Conservation (phyloP, 164 flowering plant species). For the Platanus orientalis region DNA sequence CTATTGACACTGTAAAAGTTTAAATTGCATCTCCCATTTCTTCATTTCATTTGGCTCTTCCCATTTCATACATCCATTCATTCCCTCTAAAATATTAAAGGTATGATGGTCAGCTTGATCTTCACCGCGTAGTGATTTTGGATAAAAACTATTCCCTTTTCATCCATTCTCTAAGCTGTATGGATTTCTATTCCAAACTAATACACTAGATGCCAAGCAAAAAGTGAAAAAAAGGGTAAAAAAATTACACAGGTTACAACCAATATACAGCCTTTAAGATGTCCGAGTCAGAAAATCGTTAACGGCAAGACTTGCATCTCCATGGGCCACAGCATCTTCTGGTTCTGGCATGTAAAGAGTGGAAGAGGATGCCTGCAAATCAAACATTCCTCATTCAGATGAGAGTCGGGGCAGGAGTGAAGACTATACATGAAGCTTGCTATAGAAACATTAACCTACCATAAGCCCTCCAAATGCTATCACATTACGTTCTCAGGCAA, state of each 20-base stretch:
- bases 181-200: conserved; percentile 1
- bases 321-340: conserved; percentile 96
- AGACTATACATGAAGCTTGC: no score
- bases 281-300: conserved; percentile 85
- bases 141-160: neutral
- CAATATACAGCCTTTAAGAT: conserved; percentile 15
- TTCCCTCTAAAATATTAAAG: neutral
- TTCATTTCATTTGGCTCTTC: neutral
- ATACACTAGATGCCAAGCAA: conserved; percentile 20
- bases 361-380: conserved; percentile 60
- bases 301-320: conserved; percentile 91
- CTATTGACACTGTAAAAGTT: neutral
- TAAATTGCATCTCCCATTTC: neutral
- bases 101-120: neutral
- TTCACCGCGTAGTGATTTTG: neutral
- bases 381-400: neutral
- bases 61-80: neutral
- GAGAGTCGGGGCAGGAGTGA: no score
- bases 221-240: neutral
- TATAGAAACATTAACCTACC: no score
- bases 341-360: conserved; percentile 91
- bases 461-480: no score
- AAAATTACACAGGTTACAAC: no score
- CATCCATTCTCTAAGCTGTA: neutral
- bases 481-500: no score